Conservation (phyloP, 306 rosid genomes). For the Coriaria nepalensis region DNA sequence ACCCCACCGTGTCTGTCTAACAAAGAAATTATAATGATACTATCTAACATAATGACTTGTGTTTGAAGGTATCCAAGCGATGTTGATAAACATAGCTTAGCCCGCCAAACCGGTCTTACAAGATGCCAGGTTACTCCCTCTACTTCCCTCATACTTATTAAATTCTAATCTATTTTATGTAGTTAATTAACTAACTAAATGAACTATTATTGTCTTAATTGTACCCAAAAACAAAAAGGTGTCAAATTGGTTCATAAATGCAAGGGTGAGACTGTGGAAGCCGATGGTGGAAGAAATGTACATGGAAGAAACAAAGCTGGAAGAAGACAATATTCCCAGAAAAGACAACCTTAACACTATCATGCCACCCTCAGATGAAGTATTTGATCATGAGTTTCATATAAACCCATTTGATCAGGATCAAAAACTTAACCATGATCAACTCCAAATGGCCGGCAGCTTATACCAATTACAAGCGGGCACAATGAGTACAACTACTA, state of each 20-base stretch:
- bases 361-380: conserved; percentile 30
- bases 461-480: too few relatives aligned
- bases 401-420: conserved; percentile 10
- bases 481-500: neutral
- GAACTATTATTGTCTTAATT: too few relatives aligned
- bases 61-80: conserved; percentile 86
- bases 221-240: conserved; percentile 29
- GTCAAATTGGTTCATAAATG: conserved; percentile 95
- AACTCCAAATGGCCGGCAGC: conserved; percentile 13
- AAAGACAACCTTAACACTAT: neutral
- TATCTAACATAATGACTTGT: neutral
- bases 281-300: conserved; percentile 99
- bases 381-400: conserved; percentile 13
- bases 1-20: too few relatives aligned
- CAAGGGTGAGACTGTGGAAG: conserved; percentile 93
- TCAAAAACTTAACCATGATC: conserved; percentile 33
- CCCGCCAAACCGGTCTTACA: conserved; percentile 99
- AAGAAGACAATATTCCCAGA: neutral
- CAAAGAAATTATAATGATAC: too few relatives aligned
- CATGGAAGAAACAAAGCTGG: conserved; percentile 55
- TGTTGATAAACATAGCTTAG: conserved; percentile 83
- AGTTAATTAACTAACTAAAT: too few relatives aligned
- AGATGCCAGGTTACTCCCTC: conserved; percentile 84
- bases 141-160: too few relatives aligned
- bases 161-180: too few relatives aligned